Percentiles rank a stretch among this genome's conserved stretches.
These are phyloP conservation scores for Ichthyophonus hoferi DNA, from an alignment of 208 protist species.

Conservation along the genomic window DNA sequence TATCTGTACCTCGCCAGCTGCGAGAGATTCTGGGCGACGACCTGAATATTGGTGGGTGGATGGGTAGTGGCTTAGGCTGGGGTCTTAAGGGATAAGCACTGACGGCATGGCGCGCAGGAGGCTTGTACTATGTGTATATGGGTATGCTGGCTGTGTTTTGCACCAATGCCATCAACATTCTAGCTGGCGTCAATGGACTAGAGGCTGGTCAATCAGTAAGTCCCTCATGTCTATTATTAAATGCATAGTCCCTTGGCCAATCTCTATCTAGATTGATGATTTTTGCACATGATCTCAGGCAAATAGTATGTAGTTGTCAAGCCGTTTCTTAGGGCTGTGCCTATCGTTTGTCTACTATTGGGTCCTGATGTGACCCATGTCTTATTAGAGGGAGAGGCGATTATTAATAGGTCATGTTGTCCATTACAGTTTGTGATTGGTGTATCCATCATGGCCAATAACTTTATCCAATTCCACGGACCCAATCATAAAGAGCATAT, in stretches of 20 bases:
- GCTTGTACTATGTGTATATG: conserved; percentile 90
- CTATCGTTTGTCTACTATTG: too few relatives aligned
- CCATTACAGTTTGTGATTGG: conserved; percentile 76
- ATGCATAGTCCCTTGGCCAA: too few relatives aligned
- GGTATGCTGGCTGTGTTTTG: conserved; percentile 93
- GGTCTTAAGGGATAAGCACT: too few relatives aligned
- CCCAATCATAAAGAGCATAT: conserved; percentile 61
- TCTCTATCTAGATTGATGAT: too few relatives aligned
- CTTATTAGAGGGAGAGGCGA: background rate
- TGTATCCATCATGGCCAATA: conserved; percentile 80
- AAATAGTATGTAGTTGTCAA: too few relatives aligned
- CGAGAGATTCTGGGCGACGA: background rate
- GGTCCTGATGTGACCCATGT: too few relatives aligned
- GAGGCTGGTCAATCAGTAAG: conserved; percentile 85
- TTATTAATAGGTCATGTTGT: background rate
- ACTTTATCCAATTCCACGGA: conserved; percentile 75
- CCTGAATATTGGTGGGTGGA: background rate
- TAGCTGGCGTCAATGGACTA: conserved; percentile 96
- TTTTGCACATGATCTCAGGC: too few relatives aligned
- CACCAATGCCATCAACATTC: conserved; percentile 99
- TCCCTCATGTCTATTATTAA: too few relatives aligned
- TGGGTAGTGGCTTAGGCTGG: too few relatives aligned
- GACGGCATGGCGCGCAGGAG: conserved; percentile 68
- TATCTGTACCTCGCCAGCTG: conserved; percentile 36
- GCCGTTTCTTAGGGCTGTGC: too few relatives aligned